Conservation (phyloP, 2,329 filamentous ascomycete species). For the Pleoardoris graminearum region DNA sequence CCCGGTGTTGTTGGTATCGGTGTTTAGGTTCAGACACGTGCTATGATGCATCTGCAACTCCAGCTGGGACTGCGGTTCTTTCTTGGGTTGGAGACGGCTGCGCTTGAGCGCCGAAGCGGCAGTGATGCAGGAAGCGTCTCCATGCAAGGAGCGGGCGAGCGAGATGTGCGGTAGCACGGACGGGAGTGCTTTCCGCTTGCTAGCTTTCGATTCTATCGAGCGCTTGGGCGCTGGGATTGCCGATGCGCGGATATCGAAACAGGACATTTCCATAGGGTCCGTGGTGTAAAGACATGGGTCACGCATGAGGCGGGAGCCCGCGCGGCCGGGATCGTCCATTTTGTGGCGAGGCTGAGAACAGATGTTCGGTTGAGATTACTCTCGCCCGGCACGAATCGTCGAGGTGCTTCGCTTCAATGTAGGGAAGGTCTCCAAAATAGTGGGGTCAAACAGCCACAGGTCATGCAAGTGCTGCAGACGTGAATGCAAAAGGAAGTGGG, state of each 20-base stretch:
- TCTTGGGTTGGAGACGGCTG: conserved; percentile 10
- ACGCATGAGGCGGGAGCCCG: conserved; percentile 21
- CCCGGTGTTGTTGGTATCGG: conserved; percentile 14
- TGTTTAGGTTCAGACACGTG: conserved; percentile 28
- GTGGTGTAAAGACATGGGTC: conserved; percentile 18
- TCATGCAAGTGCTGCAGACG: conserved; percentile 18
- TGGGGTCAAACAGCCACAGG: conserved; percentile 13
- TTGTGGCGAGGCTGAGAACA: conserved; percentile 10
- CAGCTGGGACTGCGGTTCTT: conserved; percentile 6
- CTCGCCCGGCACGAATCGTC: neutral
- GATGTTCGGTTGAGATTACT: conserved; percentile 5
- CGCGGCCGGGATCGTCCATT: conserved; percentile 16
- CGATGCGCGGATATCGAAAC: conserved; percentile 14
- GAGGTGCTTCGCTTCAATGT: conserved; percentile 5
- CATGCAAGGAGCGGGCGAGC: conserved; percentile 4
- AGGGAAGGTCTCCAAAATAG: conserved; percentile 3
- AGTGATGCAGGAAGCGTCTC: conserved; percentile 21
- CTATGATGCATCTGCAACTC: conserved; percentile 26
- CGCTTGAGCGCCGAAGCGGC: conserved; percentile 12
- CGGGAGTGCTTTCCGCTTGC: conserved; percentile 12
- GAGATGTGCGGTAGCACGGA: conserved; percentile 13
- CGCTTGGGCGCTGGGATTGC: conserved; percentile 12
- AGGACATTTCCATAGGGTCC: conserved; percentile 19
- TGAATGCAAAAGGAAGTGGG: conserved; percentile 18
- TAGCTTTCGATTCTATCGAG: conserved; percentile 7